Percentiles rank a stretch among this genome's conserved stretches.
phyloP scores from a whole-genome alignment of 2,329 filamentous ascomycete species.

The Paracorniculantispora psalliotae region DNA sequence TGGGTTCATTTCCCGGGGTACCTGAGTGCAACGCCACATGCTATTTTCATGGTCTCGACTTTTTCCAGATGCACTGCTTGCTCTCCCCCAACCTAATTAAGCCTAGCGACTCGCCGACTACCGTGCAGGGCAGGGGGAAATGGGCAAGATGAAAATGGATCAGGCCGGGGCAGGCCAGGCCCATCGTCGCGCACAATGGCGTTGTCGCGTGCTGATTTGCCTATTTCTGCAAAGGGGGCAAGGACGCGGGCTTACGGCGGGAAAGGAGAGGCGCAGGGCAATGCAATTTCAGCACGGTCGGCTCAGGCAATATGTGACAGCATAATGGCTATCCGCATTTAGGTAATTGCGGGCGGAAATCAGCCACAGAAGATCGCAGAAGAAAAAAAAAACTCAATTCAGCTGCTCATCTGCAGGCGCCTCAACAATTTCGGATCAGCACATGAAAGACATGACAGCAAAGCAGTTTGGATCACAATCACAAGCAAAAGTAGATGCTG shows the following conservation, averaged over 20 bases:
- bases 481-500: background rate
- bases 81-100: background rate
- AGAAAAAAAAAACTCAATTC: background rate
- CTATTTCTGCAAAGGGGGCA: background rate
- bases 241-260: background rate
- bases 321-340: too few species aligned
- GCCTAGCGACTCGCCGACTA: background rate
- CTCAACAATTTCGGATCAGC: background rate
- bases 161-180: background rate
- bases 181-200: background rate
- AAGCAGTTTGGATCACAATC: too few species aligned
- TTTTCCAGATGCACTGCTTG: background rate
- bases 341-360: background rate
- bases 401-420: background rate
- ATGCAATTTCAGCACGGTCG: background rate
- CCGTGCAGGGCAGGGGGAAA: background rate
- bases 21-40: constrained; percentile 1
- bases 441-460: background rate
- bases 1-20: constrained; percentile 4
- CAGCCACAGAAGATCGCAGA: background rate
- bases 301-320: background rate
- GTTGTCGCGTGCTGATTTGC: constrained; percentile 10
- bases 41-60: background rate
- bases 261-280: background rate
- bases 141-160: constrained; percentile 4